Base-by-base conservation (phyloP, 805 yeast species). In the Myxozyma kluyveri region DNA sequence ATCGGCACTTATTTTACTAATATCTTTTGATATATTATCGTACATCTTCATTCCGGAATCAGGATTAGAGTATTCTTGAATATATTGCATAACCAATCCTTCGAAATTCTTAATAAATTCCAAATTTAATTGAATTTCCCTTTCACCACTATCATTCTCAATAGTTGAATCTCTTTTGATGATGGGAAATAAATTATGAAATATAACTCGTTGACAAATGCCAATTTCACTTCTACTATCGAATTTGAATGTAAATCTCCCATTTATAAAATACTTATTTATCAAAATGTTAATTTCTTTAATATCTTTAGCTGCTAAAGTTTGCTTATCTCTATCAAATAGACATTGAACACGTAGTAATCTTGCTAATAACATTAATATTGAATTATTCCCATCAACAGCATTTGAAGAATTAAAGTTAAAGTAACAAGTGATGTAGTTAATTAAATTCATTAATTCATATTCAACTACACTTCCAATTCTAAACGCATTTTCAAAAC, bases 281-380 rank as follows among this genome's bases (percentile, higher is more conserved):
- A 21, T 22, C 44, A 2, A 2, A 7, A 9, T 3, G 22, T 18
- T 18, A 43, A 2, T 14, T 17, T 6, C 21, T n/a, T 37, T 45
- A 12, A 49, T 19, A 32, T 44, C 54, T 7, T 23, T 23, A 18
- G 9, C 4, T 14, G 52, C 48, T 39, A 38, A 5, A 4, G 1
- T 45, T 14, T 45, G 39, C 42, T 33, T 33, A 21, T 52, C 56
- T 31, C 45, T 29, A 6, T 47, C 49, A 33, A 52, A 43, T 26
- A 42, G 39, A 29, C 52, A 47, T 24, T 47, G 42, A 10, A 52
- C 51, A 1, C 56, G 39, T 24, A 52, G 23, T 9, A 52, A 9
- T n/a, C 29, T 42, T 10, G 49, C 49, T 32, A 52, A 10, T n/a
- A 23, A 17, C 4, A 10, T 21, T 47, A 33, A 31, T 4, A 45